phyloP scores from a whole-genome alignment of 805 yeast genomes.

The Monosporozyma aquatica region DNA sequence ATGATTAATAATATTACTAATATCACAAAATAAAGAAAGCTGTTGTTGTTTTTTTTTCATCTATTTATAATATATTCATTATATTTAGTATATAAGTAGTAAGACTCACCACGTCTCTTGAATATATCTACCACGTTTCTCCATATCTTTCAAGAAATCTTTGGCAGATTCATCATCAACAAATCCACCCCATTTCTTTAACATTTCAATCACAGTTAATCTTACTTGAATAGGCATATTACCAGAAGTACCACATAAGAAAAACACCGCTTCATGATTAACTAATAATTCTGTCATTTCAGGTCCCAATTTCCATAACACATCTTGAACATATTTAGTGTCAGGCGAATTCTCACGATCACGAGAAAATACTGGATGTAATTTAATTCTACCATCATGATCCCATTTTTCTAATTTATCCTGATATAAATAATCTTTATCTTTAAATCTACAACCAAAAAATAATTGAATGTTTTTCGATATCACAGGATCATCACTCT shows the following conservation, averaged over 20 bases:
- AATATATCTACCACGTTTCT: slow-evolving; percentile 54
- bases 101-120: slow-evolving; percentile 77
- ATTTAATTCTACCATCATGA: slow-evolving; percentile 29
- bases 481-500: slow-evolving; percentile 20
- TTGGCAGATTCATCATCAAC: slow-evolving; percentile 38
- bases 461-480: slow-evolving; percentile 41
- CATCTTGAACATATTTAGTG: slow-evolving; percentile 71
- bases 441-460: slow-evolving; percentile 61
- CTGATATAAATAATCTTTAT: slow-evolving; percentile 61
- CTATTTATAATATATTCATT: no score
- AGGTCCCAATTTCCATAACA: slow-evolving; percentile 43
- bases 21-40: no score
- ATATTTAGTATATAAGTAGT: no score
- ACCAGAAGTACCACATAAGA: slow-evolving; percentile 90
- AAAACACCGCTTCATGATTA: slow-evolving; percentile 51
- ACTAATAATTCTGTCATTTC: slow-evolving; percentile 45
- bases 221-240: slow-evolving; percentile 87
- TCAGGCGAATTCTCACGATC: slow-evolving; percentile 33
- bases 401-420: slow-evolving; percentile 40
- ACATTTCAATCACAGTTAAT: slow-evolving; percentile 60
- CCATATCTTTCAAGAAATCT: slow-evolving; percentile 47
- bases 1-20: no score
- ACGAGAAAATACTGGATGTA: slow-evolving; percentile 43
- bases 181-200: slow-evolving; percentile 38
- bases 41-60: no score